phyloP scores from a whole-genome alignment of 225 moss, liverwort and hornwort species.

The Antitrichia curtipendula region DNA sequence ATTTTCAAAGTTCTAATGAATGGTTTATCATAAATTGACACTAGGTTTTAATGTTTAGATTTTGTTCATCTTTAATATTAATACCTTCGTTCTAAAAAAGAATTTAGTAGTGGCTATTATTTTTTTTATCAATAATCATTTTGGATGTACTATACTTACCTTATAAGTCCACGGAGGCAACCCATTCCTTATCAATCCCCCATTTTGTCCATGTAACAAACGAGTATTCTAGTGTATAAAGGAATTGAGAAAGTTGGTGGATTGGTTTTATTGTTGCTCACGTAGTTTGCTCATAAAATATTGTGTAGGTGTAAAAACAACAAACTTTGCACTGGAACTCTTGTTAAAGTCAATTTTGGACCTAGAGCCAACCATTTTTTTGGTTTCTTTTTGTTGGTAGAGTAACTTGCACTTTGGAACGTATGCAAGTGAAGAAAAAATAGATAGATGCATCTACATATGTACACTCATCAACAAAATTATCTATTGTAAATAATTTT shows the following conservation, averaged over 20 bases:
- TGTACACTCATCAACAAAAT: background rate
- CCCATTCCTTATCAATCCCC: too few relatives aligned
- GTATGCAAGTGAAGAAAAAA: background rate
- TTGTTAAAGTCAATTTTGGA: background rate
- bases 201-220: too few relatives aligned
- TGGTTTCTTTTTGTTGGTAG: background rate
- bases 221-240: too few relatives aligned
- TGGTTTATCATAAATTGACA: background rate
- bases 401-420: background rate
- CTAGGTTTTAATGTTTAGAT: background rate
- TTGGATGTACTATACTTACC: background rate
- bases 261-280: too few relatives aligned
- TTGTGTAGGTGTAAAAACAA: background rate
- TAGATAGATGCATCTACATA: background rate
- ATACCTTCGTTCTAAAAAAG: background rate
- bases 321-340: background rate
- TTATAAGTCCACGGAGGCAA: too few relatives aligned
- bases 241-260: too few relatives aligned
- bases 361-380: accelerated
- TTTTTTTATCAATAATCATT: background rate
- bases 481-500: background rate
- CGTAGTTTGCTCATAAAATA: too few relatives aligned
- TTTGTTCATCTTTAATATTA: background rate
- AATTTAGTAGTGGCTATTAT: too few relatives aligned
- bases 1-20: background rate